These are phyloP conservation scores for Colletotrichum gigasporum DNA, from an alignment of 2,329 filamentous ascomycete genomes.

Conservation along the genomic window DNA sequence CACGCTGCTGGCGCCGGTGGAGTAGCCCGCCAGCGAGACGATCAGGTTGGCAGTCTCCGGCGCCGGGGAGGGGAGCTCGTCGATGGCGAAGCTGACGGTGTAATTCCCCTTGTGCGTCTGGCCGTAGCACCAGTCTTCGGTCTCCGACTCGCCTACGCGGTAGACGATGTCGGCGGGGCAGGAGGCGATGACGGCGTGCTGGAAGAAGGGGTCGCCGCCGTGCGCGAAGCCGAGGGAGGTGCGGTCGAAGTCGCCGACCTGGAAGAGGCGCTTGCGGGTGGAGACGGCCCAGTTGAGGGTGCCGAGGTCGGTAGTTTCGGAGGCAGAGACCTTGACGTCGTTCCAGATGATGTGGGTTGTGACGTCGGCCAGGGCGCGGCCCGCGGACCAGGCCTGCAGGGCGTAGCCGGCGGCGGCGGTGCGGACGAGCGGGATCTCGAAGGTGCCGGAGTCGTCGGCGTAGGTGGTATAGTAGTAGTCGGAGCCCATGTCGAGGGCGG, in stretches of 20 bases:
- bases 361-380: constrained; percentile 53
- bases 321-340: constrained; percentile 47
- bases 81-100: constrained; percentile 43
- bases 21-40: constrained; percentile 55
- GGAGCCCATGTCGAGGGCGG: constrained; percentile 56
- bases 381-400: constrained; percentile 60
- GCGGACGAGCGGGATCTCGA: constrained; percentile 54
- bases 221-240: constrained; percentile 26
- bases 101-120: constrained; percentile 50
- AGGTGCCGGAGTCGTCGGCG: constrained; percentile 51
- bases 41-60: constrained; percentile 47
- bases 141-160: constrained; percentile 47
- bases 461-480: constrained; percentile 60
- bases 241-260: constrained; percentile 37
- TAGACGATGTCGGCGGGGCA: constrained; percentile 57
- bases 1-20: constrained; percentile 48
- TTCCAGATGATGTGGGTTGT: constrained; percentile 53
- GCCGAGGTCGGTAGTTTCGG: constrained; percentile 47
- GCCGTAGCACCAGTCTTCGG: constrained; percentile 59
- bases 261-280: constrained; percentile 52
- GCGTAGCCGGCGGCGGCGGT: constrained; percentile 53
- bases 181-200: constrained; percentile 52
- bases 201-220: constrained; percentile 42
- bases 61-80: not conserved
- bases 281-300: constrained; percentile 51